Evolutionary conservation across 2,329 filamentous ascomycete species (phyloP).

Genomic region (Pyrenochaeta sp.): DNA sequence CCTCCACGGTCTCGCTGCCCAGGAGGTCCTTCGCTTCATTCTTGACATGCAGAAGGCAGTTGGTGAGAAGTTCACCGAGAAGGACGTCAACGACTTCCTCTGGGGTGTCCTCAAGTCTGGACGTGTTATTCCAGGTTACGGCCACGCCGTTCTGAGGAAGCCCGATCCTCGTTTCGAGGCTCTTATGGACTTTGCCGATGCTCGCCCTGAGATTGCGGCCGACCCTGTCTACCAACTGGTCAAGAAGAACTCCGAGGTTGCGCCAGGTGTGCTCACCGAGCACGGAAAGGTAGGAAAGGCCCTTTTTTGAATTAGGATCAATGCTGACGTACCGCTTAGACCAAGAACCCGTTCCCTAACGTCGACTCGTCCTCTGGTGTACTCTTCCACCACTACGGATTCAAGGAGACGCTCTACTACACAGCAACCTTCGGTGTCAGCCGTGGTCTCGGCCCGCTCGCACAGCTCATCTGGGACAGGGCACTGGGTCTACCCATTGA

Average conservation of each 20-base stretch:
- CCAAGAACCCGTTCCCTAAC: slow-evolving; percentile 97
- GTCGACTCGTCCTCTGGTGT: slow-evolving; percentile 94
- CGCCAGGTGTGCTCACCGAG: slow-evolving; percentile 86
- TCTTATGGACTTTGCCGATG: slow-evolving; percentile 91
- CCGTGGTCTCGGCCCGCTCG: slow-evolving; percentile 81
- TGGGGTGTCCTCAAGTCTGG: slow-evolving; percentile 94
- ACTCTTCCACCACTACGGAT: slow-evolving; percentile 97
- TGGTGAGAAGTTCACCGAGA: slow-evolving; percentile 76
- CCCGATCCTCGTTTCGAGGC: slow-evolving; percentile 96
- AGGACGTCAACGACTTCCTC: slow-evolving; percentile 86
- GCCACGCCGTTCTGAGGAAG: slow-evolving; percentile 94
- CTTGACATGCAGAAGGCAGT: slow-evolving; percentile 93
- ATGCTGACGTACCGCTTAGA: slow-evolving; percentile 54
- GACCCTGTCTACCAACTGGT: slow-evolving; percentile 95
- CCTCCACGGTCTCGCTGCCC: slow-evolving; percentile 88
- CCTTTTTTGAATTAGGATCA: neutral
- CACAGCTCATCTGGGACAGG: slow-evolving; percentile 95
- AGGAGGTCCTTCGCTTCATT: slow-evolving; percentile 97
- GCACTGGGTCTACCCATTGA: slow-evolving; percentile 94
- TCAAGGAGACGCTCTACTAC: slow-evolving; percentile 97
- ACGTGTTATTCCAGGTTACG: slow-evolving; percentile 92
- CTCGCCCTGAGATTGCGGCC: slow-evolving; percentile 81
- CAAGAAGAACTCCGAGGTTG: slow-evolving; percentile 89
- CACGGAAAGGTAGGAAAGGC: slow-evolving; percentile 75
- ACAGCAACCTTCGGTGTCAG: slow-evolving; percentile 75